phyloP scores from a whole-genome alignment of 371 early-diverging fungal genomes.

The Mucor plumbeus region DNA sequence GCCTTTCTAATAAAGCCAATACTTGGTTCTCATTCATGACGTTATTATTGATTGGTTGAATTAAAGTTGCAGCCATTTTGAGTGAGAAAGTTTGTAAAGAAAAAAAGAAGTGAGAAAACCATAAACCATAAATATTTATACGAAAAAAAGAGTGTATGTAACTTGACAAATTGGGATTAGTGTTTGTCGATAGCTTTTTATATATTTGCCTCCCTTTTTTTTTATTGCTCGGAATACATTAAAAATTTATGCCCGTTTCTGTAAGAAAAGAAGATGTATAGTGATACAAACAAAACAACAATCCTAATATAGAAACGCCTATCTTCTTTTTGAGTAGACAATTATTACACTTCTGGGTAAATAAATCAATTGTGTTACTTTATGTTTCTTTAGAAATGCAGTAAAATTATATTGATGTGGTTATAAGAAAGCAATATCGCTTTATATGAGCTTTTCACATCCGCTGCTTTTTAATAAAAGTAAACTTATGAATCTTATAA shows the following conservation, averaged over 20 bases:
- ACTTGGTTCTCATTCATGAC: neutral
- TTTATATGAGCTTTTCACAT: too few relatives aligned
- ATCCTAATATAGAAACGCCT: conserved; percentile 2
- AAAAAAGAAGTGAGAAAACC: neutral
- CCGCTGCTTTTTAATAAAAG: too few relatives aligned
- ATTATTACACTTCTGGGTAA: neutral
- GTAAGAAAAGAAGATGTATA: neutral
- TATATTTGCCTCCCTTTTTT: neutral
- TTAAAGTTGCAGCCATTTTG: conserved; percentile 11
- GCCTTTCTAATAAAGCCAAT: conserved; percentile 6
- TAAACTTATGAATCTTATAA: too few relatives aligned
- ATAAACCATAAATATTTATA: neutral
- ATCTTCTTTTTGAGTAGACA: neutral
- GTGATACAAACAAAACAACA: conserved; percentile 3
- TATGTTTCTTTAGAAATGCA: too few relatives aligned
- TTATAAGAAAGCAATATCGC: too few relatives aligned
- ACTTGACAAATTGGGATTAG: conserved; percentile 1
- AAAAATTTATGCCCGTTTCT: neutral
- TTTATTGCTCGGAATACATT: neutral
- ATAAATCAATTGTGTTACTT: too few relatives aligned
- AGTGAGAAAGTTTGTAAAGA: conserved; percentile 3
- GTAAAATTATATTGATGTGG: too few relatives aligned
- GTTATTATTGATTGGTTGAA: conserved; percentile 11
- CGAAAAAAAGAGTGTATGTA: neutral
- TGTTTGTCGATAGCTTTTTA: neutral